Evolutionary conservation across 257 asterid species (phyloP), one percentile per base, ranked within the genome.

Genomic region (Agastache rugosa): DNA sequence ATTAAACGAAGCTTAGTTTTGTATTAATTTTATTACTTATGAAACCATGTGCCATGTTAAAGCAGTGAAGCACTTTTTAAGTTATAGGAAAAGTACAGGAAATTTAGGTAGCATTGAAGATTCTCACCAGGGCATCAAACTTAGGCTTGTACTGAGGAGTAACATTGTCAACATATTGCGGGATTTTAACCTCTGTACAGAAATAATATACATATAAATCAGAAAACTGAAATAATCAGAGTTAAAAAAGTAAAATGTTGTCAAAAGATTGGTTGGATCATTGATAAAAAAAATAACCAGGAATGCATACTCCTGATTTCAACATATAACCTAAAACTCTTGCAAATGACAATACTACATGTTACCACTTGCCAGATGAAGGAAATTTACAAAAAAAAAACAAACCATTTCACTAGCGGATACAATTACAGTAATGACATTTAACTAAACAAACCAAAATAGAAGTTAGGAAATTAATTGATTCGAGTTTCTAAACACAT

Each of bases 71-170:
- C n/a, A 62, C 29, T 63, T 41, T 31, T 48, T 41, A 63, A 75
- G 50, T 66, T 44, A 22, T n/a, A 1, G 37, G 25, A 45, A 35
- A 60, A 11, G 63, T 53, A 59, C 10, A 23, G 22, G 51, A 20
- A 51, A 69, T 11, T 31, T 41, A 63, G 50, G 23, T 39, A 58
- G 34, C 5, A 63, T 53, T 55, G 42, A 53, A 41, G 50, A 65
- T 73, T 29, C 95, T 91, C 79, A 91, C 97, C 96, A 92, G 84
- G 44, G 91, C 87, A 50, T 90, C 96, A 78, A 92, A 90, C 83
- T 92, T 88, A 73, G 97, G 96, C 68, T 90, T 87, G 83, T 88
- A 92, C 80, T 92, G 82, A 62, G 96, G 97, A 75, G 97, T 90
- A 75, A 92, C 97, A 25, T 83, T 90, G 83, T 92, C 97, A 76